Evolutionary conservation across 257 asterid genomes (phyloP).

Genomic region (Agastache rugosa): DNA sequence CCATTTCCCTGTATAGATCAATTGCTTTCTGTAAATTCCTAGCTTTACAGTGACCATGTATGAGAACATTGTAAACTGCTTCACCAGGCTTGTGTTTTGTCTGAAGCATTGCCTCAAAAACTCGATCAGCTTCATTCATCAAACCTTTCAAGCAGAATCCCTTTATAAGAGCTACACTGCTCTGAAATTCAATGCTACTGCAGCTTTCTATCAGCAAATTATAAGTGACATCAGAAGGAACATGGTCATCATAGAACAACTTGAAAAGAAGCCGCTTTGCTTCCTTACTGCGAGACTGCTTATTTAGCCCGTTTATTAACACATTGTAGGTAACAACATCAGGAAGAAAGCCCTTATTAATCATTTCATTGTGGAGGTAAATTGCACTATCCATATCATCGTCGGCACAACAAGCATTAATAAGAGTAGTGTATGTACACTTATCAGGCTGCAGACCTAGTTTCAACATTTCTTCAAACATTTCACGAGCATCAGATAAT

Average conservation of each 20-base stretch:
- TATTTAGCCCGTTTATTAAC: constrained; percentile 73
- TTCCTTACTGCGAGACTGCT: constrained; percentile 72
- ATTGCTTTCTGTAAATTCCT: constrained; percentile 66
- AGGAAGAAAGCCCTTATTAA: constrained; percentile 70
- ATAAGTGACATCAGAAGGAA: constrained; percentile 62
- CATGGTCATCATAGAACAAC: constrained; percentile 63
- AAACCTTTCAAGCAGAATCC: constrained; percentile 94
- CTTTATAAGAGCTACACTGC: constrained; percentile 65
- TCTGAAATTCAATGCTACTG: constrained; percentile 54
- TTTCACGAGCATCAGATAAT: constrained; percentile 63
- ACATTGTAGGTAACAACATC: constrained; percentile 91
- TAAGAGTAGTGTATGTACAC: constrained; percentile 79
- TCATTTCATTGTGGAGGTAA: constrained; percentile 75
- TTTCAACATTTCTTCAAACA: constrained; percentile 74
- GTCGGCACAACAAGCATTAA: constrained; percentile 72
- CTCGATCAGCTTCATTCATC: constrained; percentile 78
- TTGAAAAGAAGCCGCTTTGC: constrained; percentile 77
- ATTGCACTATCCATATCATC: constrained; percentile 68
- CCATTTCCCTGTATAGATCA: constrained; percentile 67
- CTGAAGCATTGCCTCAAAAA: constrained; percentile 62
- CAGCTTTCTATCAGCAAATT: constrained; percentile 79
- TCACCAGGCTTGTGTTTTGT: constrained; percentile 60
- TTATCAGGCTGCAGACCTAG: constrained; percentile 72
- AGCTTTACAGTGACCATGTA: constrained; percentile 77
- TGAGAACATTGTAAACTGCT: constrained; percentile 65